Percentiles rank a stretch among this genome's conserved stretches.
phyloP scores from a whole-genome alignment of 179 eudicot genomes.

The Monotropa hypopitys region DNA sequence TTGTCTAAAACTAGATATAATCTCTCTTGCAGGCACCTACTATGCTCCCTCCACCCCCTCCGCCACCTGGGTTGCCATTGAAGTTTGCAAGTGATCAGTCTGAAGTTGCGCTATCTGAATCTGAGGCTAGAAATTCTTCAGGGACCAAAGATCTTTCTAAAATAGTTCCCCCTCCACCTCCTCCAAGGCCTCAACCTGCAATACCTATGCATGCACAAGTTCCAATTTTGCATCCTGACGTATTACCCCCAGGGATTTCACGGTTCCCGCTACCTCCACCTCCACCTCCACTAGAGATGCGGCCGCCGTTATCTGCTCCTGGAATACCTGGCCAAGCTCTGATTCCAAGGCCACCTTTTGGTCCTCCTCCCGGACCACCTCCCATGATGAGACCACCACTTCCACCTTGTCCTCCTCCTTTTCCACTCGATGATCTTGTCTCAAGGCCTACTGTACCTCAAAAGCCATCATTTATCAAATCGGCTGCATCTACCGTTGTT shows the following conservation, averaged over 20 bases:
- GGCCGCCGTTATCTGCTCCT: conserved; percentile 39
- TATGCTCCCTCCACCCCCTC: conserved; percentile 69
- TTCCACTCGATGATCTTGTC: conserved; percentile 32
- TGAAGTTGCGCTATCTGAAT: conserved; percentile 31
- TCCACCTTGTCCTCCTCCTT: conserved; percentile 92
- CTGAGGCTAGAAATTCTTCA: conserved; percentile 35
- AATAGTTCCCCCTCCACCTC: conserved; percentile 76
- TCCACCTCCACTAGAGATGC: conserved; percentile 60
- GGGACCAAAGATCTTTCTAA: conserved; percentile 43
- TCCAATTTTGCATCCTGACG: conserved; percentile 52
- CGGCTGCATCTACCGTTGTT: conserved; percentile 95
- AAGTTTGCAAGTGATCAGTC: conserved; percentile 29
- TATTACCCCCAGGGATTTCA: conserved; percentile 76
- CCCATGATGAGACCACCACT: conserved; percentile 96
- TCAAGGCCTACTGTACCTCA: conserved; percentile 49
- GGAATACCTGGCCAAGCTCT: conserved; percentile 50
- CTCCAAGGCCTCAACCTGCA: conserved; percentile 55
- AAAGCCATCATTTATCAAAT: conserved; percentile 84
- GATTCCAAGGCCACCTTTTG: conserved; percentile 71
- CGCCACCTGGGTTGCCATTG: conserved; percentile 59
- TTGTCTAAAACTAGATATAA: neutral
- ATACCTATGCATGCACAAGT: conserved; percentile 32
- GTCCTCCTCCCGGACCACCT: conserved; percentile 68
- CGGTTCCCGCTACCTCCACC: conserved; percentile 62
- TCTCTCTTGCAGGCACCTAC: conserved; percentile 29